These are phyloP conservation scores for Berkeleyomyces basicola DNA, from an alignment of 2,329 filamentous ascomycete genomes.

Conservation along the genomic window DNA sequence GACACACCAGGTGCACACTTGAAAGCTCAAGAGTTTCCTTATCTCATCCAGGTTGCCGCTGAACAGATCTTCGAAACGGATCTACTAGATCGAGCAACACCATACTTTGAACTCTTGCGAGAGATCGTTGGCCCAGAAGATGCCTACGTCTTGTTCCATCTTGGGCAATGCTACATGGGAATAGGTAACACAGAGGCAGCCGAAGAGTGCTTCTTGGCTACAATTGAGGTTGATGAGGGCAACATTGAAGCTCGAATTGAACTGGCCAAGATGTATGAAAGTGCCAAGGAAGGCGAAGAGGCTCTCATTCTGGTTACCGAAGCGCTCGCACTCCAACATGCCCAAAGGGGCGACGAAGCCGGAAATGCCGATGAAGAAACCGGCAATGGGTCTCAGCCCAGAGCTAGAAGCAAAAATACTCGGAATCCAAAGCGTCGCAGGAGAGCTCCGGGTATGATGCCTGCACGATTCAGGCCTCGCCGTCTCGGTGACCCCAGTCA, in stretches of 20 bases:
- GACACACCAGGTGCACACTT: conserved; percentile 21
- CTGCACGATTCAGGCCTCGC: conserved; percentile 29
- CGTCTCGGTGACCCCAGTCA: conserved; percentile 29
- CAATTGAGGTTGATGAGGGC: conserved; percentile 53
- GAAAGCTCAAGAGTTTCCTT: conserved; percentile 41
- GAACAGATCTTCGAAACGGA: conserved; percentile 28
- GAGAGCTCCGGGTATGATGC: conserved; percentile 36
- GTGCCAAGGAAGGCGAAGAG: conserved; percentile 52
- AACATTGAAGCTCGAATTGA: conserved; percentile 63
- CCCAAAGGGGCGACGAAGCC: conserved; percentile 43
- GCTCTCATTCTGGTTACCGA: conserved; percentile 65
- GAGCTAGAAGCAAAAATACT: conserved; percentile 60
- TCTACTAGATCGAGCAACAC: conserved; percentile 28
- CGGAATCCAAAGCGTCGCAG: conserved; percentile 57
- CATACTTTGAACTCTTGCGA: conserved; percentile 39
- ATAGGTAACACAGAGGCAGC: conserved; percentile 49
- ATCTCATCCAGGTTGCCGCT: conserved; percentile 58
- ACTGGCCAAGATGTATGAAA: conserved; percentile 73
- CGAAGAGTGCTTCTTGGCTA: conserved; percentile 58
- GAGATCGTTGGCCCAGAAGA: conserved; percentile 33
- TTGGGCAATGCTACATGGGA: conserved; percentile 53
- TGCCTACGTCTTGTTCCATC: conserved; percentile 33
- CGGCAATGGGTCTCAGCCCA: conserved; percentile 63
- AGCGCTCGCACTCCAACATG: conserved; percentile 47
- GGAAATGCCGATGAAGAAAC: conserved; percentile 63